Evolutionary conservation across 164 flowering plant genomes (phyloP).

Genomic region (Annona squamosa): DNA sequence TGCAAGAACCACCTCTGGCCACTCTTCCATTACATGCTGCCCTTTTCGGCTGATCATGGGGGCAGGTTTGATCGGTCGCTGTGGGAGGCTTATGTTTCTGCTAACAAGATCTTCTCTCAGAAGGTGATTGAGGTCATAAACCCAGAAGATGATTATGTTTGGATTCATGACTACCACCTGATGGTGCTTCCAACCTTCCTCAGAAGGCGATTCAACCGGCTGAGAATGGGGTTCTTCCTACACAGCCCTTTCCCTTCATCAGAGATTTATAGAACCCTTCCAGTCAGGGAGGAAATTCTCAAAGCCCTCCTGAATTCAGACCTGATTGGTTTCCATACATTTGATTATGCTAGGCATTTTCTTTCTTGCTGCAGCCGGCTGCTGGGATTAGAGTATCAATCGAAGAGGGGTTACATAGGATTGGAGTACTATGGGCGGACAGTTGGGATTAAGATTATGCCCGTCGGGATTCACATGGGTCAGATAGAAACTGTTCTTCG

Average conservation of each 20-base stretch:
- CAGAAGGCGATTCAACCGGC: slow-evolving; percentile 11
- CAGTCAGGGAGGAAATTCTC: slow-evolving; percentile 17
- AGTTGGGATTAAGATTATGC: slow-evolving; percentile 68
- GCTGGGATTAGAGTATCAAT: slow-evolving; percentile 70
- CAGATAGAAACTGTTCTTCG: slow-evolving; percentile 55
- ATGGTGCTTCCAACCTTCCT: slow-evolving; percentile 13
- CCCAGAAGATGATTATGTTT: slow-evolving; percentile 70
- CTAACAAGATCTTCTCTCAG: slow-evolving; percentile 60
- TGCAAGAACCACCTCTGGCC: slow-evolving; percentile 78
- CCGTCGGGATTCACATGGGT: slow-evolving; percentile 72
- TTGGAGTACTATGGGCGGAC: slow-evolving; percentile 69
- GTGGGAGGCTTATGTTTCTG: slow-evolving; percentile 77
- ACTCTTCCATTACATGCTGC: slow-evolving; percentile 74
- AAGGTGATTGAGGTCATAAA: slow-evolving; percentile 66
- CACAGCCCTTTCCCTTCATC: slow-evolving; percentile 15
- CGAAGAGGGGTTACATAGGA: slow-evolving; percentile 71
- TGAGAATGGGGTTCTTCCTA: slow-evolving; percentile 14
- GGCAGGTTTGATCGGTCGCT: slow-evolving; percentile 56
- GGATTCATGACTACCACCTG: slow-evolving; percentile 62
- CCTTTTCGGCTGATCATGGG: slow-evolving; percentile 52
- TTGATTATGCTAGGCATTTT: slow-evolving; percentile 77
- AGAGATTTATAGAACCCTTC: slow-evolving; percentile 19
- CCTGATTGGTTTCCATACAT: slow-evolving; percentile 66
- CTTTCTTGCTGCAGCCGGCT: slow-evolving; percentile 76
- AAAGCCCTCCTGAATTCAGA: slow-evolving; percentile 14